Base-by-base conservation (phyloP, 805 yeast genomes). In the Wickerhamiella vanderwaltii region DNA sequence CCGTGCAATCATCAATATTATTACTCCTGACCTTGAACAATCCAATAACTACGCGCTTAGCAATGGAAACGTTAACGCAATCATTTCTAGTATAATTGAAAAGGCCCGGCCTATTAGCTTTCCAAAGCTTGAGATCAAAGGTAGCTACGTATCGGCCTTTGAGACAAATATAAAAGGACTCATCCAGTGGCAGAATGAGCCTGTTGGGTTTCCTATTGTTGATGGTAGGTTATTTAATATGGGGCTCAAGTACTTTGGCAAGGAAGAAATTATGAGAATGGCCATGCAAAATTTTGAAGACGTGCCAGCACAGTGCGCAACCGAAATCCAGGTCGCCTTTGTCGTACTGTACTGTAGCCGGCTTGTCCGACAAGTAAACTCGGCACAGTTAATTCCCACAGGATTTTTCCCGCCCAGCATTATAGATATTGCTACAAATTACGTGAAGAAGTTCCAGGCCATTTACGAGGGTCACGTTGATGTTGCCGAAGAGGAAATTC, bases 281-380 rank as follows among this genome's bases (percentile, higher is more conserved):
- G 22, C 39, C 6, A 30, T 28, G 4, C 17, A 25, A 13, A 12
- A 9, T 9, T 29, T 30, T 4, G 38, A 25, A 5, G 23, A 32
- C 4, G 11, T 32, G 2, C 38, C 29, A 4, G 12, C 5, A 17
- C 15, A 9, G 16, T 13, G 9, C 20, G 6, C 15, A 17, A 38
- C 26, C 20, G 45, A 42, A 11, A 28, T 42, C n/a, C 29, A 35
- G 15, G 29, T 42, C 2, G 41, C 45, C 17, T 25, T 42, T n/a
- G 38, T 36, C 24, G 41, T 42, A n/a, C 29, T 42, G 1, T 36
- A 42, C 17, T 32, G 29, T 15, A 19, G 41, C 9, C 25, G 38
- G 6, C 33, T 35, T 7, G 35, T 42, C 16, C 35, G 20, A 13
- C 31, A 30, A 31, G 35, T 29, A 11, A 26, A 23, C 23, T 29